Conservation (phyloP, 805 yeast species). For the Jamesozyma piceae region DNA sequence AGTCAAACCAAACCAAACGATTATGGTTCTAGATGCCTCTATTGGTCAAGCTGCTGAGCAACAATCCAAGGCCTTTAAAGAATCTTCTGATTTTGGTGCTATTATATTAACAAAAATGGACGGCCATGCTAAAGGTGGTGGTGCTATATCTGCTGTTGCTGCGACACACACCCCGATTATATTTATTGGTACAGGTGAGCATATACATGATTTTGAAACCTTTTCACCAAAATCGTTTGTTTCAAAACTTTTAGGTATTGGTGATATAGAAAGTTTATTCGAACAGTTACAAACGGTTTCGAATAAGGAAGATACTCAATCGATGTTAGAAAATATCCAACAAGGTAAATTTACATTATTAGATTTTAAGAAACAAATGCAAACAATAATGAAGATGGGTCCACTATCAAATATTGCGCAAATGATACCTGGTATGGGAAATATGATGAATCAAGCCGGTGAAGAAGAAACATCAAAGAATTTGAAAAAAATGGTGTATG, state of each 20-base stretch:
- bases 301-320: conserved; percentile 78
- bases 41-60: conserved; percentile 98
- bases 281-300: conserved; percentile 75
- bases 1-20: conserved; percentile 88
- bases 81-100: conserved; percentile 86
- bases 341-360: conserved; percentile 89
- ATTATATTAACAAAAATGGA: conserved; percentile 93
- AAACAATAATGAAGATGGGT: conserved; percentile 92
- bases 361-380: conserved; percentile 91
- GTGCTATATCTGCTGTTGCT: conserved; percentile 97
- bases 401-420: conserved; percentile 88
- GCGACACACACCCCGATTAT: conserved; percentile 92
- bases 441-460: conserved; percentile 77
- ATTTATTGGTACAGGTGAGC: conserved; percentile 98
- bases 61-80: conserved; percentile 90
- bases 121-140: conserved; percentile 99
- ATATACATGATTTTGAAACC: conserved; percentile 82
- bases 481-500: conserved; percentile 79
- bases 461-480: conserved; percentile 85
- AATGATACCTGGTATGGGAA: conserved; percentile 89
- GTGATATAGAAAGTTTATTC: conserved; percentile 87
- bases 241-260: conserved; percentile 88
- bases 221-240: conserved; percentile 85
- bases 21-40: conserved; percentile 94
- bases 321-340: conserved; percentile 82